Evolutionary conservation across 2,329 filamentous ascomycete species (phyloP).

Genomic region (Microdochium bolleyi): DNA sequence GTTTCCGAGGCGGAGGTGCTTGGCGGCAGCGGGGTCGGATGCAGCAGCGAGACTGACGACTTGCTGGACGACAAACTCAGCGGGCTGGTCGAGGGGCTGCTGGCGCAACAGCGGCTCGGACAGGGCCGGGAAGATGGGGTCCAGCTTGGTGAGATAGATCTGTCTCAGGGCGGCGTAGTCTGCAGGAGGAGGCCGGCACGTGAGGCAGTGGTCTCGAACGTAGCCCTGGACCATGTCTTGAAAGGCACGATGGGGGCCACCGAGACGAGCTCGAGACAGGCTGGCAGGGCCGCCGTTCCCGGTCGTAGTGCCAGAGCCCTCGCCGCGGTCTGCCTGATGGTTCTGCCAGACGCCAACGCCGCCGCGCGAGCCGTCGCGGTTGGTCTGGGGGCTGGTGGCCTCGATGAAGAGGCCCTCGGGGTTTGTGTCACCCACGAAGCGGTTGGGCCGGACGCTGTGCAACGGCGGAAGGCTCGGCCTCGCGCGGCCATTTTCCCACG

Average conservation of each 20-base stretch:
- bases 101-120: conserved; percentile 17
- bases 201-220: conserved; percentile 35
- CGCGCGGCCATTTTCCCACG: neutral
- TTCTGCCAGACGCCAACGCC: conserved; percentile 50
- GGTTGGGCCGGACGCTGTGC: conserved; percentile 15
- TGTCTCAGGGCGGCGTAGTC: conserved; percentile 36
- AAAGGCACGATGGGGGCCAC: conserved; percentile 6
- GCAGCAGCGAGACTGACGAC: conserved; percentile 47
- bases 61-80: conserved; percentile 40
- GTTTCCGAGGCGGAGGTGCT: conserved; percentile 33
- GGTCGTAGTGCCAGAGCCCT: conserved; percentile 29
- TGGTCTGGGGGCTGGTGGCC: conserved; percentile 33
- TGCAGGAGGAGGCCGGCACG: conserved; percentile 35
- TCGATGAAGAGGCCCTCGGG: conserved; percentile 53
- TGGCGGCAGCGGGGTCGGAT: conserved; percentile 35
- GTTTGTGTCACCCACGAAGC: conserved; percentile 52
- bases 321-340: conserved; percentile 22
- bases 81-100: conserved; percentile 6
- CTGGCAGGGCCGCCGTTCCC: neutral
- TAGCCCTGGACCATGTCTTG: conserved; percentile 27
- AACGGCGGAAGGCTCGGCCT: neutral
- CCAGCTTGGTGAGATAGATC: conserved; percentile 42
- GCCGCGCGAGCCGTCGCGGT: conserved; percentile 32
- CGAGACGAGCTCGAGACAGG: neutral
- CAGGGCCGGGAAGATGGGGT: conserved; percentile 46